Base-by-base conservation (phyloP, 768 basidiomycete species). In the Leccinum arenicola region DNA sequence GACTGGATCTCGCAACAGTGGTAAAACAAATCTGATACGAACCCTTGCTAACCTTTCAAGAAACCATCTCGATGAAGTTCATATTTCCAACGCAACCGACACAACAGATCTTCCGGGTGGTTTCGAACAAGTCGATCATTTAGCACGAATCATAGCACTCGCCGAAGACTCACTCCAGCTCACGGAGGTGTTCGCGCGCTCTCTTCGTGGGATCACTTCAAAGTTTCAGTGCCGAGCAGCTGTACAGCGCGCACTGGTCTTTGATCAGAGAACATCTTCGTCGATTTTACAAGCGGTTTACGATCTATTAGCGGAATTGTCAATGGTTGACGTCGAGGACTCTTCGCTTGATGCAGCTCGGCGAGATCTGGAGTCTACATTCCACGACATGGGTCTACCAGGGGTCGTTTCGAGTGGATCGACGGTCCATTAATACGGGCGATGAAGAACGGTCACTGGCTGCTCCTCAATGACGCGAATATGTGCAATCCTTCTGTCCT, bases 401-500 rank as follows among this genome's bases (percentile, higher is more conserved):
- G 71, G 10, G 85, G 88, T 36, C 82, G 80, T 15, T 97, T 99
- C 68, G 90, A 92, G 67, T 99, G 97, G 97, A 80, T 95, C 3
- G 96, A 99, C 70, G 97, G 97, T 0, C 93, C 94, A 9, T 79
- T 99, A 29, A 79, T 97, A 50, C 81, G 77, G 50, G 95, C 97
- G 3, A 84, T 98, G 78, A 91, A 88, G 69, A 75, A 79, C 11
- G 97, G 97, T 5, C 80, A 88, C 66, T 98, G 97, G 95, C 75
- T 96, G 48, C 76, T 97, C 48, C 81, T 99, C 56, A 93, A 97
- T 63, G 89, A 87, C 57, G 95, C 97, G 48, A 99, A 99, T 67
- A 80, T 95, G 17, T 99, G 97, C 76, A 95, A 85, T 62, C 87
- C 96, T 2, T 96, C 97, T 12, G 94, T 99, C 15, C 84, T 99